These are phyloP conservation scores for Hepatocystis sp. DNA, from an alignment of 169 alveolate species.

Conservation along the genomic window DNA sequence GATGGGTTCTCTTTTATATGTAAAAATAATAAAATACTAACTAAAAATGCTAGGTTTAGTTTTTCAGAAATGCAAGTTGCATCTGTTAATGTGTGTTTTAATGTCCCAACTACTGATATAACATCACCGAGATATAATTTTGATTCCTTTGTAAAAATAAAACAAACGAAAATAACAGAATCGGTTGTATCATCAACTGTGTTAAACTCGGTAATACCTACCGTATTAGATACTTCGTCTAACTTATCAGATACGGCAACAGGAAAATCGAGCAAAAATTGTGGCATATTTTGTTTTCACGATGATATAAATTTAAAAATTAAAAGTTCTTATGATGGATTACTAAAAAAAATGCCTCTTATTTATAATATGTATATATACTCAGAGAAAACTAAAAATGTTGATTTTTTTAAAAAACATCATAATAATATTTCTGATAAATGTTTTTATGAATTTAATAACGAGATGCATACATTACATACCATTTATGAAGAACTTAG, in stretches of 20 bases:
- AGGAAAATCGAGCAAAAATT: not conserved
- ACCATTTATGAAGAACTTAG: slow-evolving; percentile 65
- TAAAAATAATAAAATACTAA: slow-evolving; percentile 19
- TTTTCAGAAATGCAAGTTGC: slow-evolving; percentile 70
- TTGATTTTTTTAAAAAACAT: slow-evolving; percentile 1
- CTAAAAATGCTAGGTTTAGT: slow-evolving; percentile 66
- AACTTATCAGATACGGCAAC: not conserved
- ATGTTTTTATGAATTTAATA: slow-evolving; percentile 10
- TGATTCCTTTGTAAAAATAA: not conserved
- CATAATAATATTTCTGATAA: slow-evolving; percentile 15
- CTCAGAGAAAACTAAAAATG: slow-evolving; percentile 4
- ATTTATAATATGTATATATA: slow-evolving; percentile 22
- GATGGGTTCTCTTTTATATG: slow-evolving; percentile 73
- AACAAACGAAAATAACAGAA: not conserved
- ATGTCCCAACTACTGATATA: no score
- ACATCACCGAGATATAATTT: not conserved
- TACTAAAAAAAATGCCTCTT: not conserved
- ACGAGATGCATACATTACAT: slow-evolving; percentile 11
- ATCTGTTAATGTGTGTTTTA: slow-evolving; percentile 22
- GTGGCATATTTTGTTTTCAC: not conserved
- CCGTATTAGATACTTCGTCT: not conserved
- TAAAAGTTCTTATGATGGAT: not conserved
- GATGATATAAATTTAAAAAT: not conserved
- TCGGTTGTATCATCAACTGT: not conserved
- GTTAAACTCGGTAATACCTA: not conserved